Base-by-base conservation (phyloP, 768 basidiomycete genomes). In the Lactarius hengduanensis region DNA sequence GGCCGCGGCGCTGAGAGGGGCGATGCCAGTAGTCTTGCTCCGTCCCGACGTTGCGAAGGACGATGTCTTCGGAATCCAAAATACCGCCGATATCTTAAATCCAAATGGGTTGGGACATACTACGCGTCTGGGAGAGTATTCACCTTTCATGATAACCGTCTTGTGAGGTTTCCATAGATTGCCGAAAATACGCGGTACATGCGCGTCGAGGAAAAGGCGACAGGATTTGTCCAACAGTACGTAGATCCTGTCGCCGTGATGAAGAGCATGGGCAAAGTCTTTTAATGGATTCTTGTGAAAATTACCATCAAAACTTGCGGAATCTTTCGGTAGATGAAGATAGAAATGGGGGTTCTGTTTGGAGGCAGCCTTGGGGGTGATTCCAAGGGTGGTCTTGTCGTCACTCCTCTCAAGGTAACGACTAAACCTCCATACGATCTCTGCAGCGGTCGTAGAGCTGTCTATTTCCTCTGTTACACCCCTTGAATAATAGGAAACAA, bases 121-220 rank as follows among this genome's bases (percentile, higher is more conserved):
- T 34, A 13, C 22, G 32, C 0, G 11, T n/a, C 32, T 22, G 8
- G 10, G 15, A 26, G 30, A 15, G 15, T 20, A 54, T 20, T 36
- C 38, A 62, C 61, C 61, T 54, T 65, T 65, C 47, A 65, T 40
- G 38, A 65, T 65, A 40, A 65, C 36, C 16, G 28, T 55, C 38
- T 43, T 3, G 6, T 34, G 13, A 18, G 64, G 64, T 28, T 55
- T 54, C 64, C 64, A 65, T 18, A 65, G 2, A 22, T 65, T 65
- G 8, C 64, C 64, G 26, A 62, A 62, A 26, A 28, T 26, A 2
- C 61, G 50, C 26, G 22, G 53, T 22, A 36, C n/a, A 13, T 45
- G 32, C 13, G 4, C 50, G 20, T 62, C 36, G 32, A 62, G 36
- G 28, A 38, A 55, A 26, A 62, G 36, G 22, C 50, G 61, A 18